A percentile compares a stretch with the other conserved stretches of the same genome.
Evolutionary conservation across 2,329 filamentous ascomycete species (phyloP).

Genomic region (Trichoderma sp.): DNA sequence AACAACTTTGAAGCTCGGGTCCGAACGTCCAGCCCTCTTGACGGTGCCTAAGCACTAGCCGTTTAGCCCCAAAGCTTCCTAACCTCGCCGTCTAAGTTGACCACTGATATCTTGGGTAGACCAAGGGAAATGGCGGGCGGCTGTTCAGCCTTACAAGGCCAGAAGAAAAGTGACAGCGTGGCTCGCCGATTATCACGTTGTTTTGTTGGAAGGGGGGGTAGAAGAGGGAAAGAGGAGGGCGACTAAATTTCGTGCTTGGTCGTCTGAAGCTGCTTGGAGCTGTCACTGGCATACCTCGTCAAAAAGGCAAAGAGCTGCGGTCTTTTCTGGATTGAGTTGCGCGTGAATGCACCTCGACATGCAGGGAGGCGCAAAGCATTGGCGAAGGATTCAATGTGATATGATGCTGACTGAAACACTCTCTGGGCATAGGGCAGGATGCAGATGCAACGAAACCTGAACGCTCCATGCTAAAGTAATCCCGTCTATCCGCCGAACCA

Average conservation of each 20-base stretch:
- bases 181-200: background rate
- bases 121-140: background rate
- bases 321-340: background rate
- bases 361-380: background rate
- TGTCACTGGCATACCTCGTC: background rate
- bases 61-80: conserved; percentile 6
- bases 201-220: background rate
- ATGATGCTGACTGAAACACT: background rate
- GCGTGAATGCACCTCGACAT: background rate
- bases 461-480: background rate
- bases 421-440: background rate
- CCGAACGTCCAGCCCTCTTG: background rate
- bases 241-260: background rate
- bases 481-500: background rate
- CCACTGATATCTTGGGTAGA: background rate
- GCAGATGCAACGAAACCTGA: background rate
- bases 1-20: background rate
- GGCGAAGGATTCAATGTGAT: background rate
- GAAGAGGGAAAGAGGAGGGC: background rate
- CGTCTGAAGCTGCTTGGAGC: background rate
- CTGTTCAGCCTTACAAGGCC: conserved; percentile 16
- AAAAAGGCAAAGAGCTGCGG: background rate
- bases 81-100: background rate
- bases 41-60: conserved; percentile 12
- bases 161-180: background rate